Conservation (phyloP, 768 basidiomycete genomes). For the Lactarius psammicola region DNA sequence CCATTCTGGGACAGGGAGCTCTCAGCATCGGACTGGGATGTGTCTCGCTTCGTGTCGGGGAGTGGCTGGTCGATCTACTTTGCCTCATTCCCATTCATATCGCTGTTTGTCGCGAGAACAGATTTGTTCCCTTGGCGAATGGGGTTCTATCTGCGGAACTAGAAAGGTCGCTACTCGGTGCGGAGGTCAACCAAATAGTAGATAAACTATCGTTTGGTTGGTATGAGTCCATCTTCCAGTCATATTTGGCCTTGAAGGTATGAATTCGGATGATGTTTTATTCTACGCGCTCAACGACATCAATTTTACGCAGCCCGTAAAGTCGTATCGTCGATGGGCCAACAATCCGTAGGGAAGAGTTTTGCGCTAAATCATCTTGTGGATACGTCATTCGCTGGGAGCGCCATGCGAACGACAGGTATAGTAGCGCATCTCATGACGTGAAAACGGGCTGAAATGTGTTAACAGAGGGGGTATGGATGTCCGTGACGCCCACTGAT, state of each 20-base stretch:
- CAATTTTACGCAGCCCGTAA: constrained; percentile 46
- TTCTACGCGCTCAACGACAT: neutral
- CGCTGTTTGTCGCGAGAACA: constrained; percentile 57
- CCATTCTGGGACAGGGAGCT: constrained; percentile 31
- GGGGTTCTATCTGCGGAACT: constrained; percentile 49
- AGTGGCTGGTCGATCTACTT: constrained; percentile 61
- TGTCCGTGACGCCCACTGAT: constrained; percentile 62
- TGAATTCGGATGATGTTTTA: neutral
- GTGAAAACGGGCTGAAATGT: neutral
- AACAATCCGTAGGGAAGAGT: constrained; percentile 64
- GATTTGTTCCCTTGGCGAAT: constrained; percentile 61
- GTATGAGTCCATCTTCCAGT: constrained; percentile 64
- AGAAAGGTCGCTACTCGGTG: constrained; percentile 56
- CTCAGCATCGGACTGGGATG: constrained; percentile 18
- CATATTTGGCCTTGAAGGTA: constrained; percentile 61
- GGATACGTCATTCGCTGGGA: constrained; percentile 65
- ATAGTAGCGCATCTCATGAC: neutral
- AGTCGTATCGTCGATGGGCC: constrained; percentile 68
- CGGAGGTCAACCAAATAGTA: constrained; percentile 55
- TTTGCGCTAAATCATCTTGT: constrained; percentile 58
- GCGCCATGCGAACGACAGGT: constrained; percentile 61
- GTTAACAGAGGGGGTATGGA: constrained; percentile 56
- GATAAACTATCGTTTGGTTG: constrained; percentile 57
- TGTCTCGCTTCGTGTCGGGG: constrained; percentile 48
- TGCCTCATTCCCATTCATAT: constrained; percentile 67